Evolutionary conservation across 805 yeast species (phyloP).

Genomic region (Wickerhamiella musiphila): DNA sequence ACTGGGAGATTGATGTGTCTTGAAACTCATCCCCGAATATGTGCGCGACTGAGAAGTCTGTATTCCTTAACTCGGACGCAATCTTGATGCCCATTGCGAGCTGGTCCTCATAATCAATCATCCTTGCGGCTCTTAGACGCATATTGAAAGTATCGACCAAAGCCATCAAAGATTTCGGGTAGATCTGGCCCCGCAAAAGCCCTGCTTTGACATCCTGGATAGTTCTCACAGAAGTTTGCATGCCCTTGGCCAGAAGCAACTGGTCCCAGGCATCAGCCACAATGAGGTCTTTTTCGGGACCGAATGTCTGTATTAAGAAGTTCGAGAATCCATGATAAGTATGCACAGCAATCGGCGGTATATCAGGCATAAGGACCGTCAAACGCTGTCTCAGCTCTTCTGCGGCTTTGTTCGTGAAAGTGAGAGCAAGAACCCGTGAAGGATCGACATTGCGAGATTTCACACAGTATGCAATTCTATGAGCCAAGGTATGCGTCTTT

Average conservation of each 20-base stretch:
- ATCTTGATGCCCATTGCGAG: conserved; percentile 31
- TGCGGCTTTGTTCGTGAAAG: conserved; percentile 88
- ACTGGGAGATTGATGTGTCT: conserved; percentile 32
- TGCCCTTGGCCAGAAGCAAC: conserved; percentile 27
- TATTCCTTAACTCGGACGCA: background rate
- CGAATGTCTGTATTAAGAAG: conserved; percentile 42
- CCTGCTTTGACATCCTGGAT: background rate
- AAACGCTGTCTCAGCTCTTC: conserved; percentile 61
- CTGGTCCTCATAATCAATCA: conserved; percentile 75
- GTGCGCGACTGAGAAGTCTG: conserved; percentile 32
- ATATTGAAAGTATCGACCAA: conserved; percentile 36
- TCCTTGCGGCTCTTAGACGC: conserved; percentile 24
- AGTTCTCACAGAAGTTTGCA: conserved; percentile 9
- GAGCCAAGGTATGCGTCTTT: conserved; percentile 68
- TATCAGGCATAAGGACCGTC: conserved; percentile 1
- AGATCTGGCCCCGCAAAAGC: too few relatives aligned
- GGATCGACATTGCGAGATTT: conserved; percentile 34
- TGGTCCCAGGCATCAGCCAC: conserved; percentile 57
- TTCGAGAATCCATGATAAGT: conserved; percentile 54
- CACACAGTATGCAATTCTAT: conserved; percentile 61
- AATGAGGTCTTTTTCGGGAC: conserved; percentile 25
- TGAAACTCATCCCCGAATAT: conserved; percentile 88
- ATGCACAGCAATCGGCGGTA: conserved; percentile 23
- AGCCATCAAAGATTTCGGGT: too few relatives aligned
- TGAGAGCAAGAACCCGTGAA: conserved; percentile 56